Conservation (phyloP, 805 yeast genomes). For the Metschnikowia drakensbergensis region DNA sequence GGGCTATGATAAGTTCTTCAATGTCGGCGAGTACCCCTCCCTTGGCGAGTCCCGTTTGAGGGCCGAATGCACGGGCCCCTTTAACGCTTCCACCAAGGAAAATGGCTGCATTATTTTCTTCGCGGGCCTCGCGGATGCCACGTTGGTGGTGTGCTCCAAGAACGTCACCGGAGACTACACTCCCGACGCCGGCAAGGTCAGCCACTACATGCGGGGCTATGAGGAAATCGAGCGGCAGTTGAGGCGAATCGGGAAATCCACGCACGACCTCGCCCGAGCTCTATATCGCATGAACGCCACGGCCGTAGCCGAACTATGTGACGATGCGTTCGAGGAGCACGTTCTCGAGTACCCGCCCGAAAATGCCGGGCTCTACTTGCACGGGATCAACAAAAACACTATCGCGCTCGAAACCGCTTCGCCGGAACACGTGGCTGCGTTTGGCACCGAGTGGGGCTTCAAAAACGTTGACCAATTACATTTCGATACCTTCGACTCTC, state of each 20-base stretch:
- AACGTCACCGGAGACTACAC: slow-evolving; percentile 69
- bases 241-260: slow-evolving; percentile 30
- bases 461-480: slow-evolving; percentile 48
- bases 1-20: slow-evolving; percentile 95
- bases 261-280: slow-evolving; percentile 50
- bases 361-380: slow-evolving; percentile 78
- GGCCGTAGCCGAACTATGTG: slow-evolving; percentile 91
- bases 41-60: slow-evolving; percentile 5
- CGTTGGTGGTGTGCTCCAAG: slow-evolving; percentile 83
- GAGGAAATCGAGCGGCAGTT: slow-evolving; percentile 54
- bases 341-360: slow-evolving; percentile 68
- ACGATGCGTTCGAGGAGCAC: slow-evolving; percentile 92
- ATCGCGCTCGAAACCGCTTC: slow-evolving; percentile 62
- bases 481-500: slow-evolving; percentile 34
- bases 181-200: slow-evolving; percentile 29
- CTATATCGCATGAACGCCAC: slow-evolving; percentile 57
- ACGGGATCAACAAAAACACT: slow-evolving; percentile 76
- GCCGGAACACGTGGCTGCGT: slow-evolving; percentile 52
- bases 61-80: slow-evolving; percentile 63
- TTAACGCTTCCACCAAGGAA: slow-evolving; percentile 75
- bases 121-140: slow-evolving; percentile 71
- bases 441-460: slow-evolving; percentile 72
- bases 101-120: slow-evolving; percentile 91
- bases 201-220: slow-evolving; percentile 78
- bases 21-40: slow-evolving; percentile 53